A percentile compares a stretch with the other conserved stretches of the same genome.
These are phyloP conservation scores for Firmiana major DNA, from an alignment of 345 rosid species.

Conservation along the genomic window DNA sequence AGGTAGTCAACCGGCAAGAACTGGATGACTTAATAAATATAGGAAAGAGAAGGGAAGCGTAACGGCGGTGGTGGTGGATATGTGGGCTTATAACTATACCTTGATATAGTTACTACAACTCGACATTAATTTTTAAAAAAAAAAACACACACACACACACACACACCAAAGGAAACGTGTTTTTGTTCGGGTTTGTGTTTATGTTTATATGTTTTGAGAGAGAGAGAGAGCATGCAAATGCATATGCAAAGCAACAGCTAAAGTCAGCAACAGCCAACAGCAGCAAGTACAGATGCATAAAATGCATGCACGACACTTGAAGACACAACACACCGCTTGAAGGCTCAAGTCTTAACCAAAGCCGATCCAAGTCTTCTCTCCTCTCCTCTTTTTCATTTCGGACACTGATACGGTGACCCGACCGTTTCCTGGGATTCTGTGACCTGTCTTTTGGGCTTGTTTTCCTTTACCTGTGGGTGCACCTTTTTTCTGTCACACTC, in stretches of 20 bases:
- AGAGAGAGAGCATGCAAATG: conserved; percentile 42
- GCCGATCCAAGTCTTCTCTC: conserved; percentile 12
- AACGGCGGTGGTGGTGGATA: background rate
- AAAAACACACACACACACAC: too few relatives aligned
- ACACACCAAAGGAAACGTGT: background rate
- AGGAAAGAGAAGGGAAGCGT: conserved; percentile 1
- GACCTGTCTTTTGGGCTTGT: conserved; percentile 18
- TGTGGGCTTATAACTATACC: background rate
- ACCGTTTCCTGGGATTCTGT: conserved; percentile 23
- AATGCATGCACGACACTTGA: conserved; percentile 85
- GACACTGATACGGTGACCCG: conserved; percentile 26
- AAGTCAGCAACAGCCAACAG: conserved; percentile 26
- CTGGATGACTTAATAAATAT: background rate
- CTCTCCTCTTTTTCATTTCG: background rate
- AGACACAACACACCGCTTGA: conserved; percentile 32
- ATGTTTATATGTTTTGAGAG: background rate
- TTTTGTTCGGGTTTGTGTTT: background rate
- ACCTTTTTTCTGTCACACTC: background rate
- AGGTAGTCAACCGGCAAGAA: conserved; percentile 16
- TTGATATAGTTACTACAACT: background rate
- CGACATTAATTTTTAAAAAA: too few relatives aligned
- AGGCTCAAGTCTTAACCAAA: too few relatives aligned
- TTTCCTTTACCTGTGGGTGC: background rate
- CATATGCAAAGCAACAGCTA: conserved; percentile 26
- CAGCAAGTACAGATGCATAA: conserved; percentile 47